phyloP scores from a whole-genome alignment of 2,329 filamentous ascomycete genomes.

The Elsinoe arachidis region DNA sequence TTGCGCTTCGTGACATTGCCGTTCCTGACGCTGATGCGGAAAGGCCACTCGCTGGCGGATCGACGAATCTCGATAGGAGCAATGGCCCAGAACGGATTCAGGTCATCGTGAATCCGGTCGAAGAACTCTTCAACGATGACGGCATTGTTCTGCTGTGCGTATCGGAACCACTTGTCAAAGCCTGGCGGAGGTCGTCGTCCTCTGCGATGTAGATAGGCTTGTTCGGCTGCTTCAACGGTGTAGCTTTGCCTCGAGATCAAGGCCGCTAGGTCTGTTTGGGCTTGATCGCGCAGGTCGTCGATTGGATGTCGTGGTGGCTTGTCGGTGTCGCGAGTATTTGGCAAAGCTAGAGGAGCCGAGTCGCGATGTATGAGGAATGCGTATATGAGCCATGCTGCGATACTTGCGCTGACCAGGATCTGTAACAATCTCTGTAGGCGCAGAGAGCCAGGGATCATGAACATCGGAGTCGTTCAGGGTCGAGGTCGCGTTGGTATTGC shows the following conservation, averaged over 20 bases:
- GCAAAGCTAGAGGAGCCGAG: background rate
- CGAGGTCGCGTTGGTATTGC: slow-evolving; percentile 9
- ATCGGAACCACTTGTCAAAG: slow-evolving; percentile 42
- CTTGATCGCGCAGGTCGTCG: slow-evolving; percentile 29
- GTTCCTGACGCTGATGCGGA: slow-evolving; percentile 34
- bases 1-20: slow-evolving; percentile 27
- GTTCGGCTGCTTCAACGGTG: slow-evolving; percentile 31
- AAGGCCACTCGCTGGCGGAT: slow-evolving; percentile 31
- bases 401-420: background rate
- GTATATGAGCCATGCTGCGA: slow-evolving; percentile 2
- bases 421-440: slow-evolving; percentile 4
- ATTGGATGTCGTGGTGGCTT: slow-evolving; percentile 28
- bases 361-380: background rate
- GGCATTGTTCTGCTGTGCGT: slow-evolving; percentile 34
- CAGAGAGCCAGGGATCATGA: background rate
- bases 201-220: slow-evolving; percentile 35
- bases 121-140: slow-evolving; percentile 44
- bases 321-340: slow-evolving; percentile 19
- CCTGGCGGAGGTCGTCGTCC: slow-evolving; percentile 43
- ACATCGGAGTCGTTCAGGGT: slow-evolving; percentile 11
- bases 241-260: slow-evolving; percentile 31
- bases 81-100: slow-evolving; percentile 43
- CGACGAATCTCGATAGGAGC: slow-evolving; percentile 34
- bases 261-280: slow-evolving; percentile 25
- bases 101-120: slow-evolving; percentile 43